Evolutionary conservation across 1,284 basidiomycete species (phyloP).

Genomic region (Xerocomus nothofagi): DNA sequence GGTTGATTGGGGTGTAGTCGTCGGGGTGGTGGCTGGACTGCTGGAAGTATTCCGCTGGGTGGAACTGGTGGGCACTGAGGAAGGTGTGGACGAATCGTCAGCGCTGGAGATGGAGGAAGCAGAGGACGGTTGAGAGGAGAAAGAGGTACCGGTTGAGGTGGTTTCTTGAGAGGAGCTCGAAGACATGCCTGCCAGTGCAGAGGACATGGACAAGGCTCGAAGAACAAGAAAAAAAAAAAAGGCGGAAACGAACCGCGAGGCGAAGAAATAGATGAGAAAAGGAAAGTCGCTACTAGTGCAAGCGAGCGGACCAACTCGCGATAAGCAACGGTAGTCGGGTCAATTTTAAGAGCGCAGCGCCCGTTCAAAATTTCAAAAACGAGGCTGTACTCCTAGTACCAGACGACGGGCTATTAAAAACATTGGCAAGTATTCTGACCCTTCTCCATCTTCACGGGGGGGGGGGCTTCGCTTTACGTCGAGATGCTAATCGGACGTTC

Average conservation of each 20-base stretch:
- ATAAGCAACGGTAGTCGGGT: neutral
- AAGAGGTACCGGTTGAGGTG: constrained; percentile 23
- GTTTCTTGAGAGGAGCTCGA: constrained; percentile 1
- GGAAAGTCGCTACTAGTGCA: neutral
- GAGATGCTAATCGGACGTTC: too few relatives aligned
- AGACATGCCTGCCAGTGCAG: neutral
- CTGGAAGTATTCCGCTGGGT: neutral
- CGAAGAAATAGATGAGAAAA: neutral
- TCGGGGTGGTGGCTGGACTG: neutral
- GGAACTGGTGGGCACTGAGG: constrained; percentile 1
- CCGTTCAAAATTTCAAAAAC: constrained; percentile 15
- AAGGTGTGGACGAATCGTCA: constrained; percentile 13
- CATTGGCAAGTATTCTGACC: too few relatives aligned
- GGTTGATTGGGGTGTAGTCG: constrained; percentile 2
- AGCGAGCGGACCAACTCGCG: neutral
- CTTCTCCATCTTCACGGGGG: constrained; percentile 2
- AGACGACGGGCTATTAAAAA: too few relatives aligned
- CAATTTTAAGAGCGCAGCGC: too few relatives aligned
- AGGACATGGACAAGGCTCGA: constrained; percentile 22
- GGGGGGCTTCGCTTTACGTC: too few relatives aligned
- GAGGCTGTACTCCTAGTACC: too few relatives aligned
- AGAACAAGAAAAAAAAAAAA: neutral
- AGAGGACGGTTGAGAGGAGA: constrained; percentile 9
- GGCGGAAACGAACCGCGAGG: neutral
- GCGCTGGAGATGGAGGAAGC: constrained; percentile 2